Evolutionary conservation across 129 eudicot species (phyloP).

Genomic region (Lactuca sativa): DNA sequence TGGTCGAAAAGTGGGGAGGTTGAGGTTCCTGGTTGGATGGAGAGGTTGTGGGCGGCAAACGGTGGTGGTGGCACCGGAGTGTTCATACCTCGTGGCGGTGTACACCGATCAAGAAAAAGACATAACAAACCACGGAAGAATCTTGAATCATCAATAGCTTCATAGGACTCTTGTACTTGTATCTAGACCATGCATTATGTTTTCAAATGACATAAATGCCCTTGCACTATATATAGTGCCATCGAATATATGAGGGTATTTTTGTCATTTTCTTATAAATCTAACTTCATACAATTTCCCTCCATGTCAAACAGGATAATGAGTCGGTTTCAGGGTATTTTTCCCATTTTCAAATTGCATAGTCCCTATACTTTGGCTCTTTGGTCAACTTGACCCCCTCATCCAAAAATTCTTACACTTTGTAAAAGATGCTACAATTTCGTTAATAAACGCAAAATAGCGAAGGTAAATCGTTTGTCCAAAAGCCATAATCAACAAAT

Average conservation of each 20-base stretch:
- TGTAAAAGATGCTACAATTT: not conserved
- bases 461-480: not conserved
- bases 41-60: slow-evolving; percentile 53
- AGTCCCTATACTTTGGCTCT: not conserved
- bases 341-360: not conserved
- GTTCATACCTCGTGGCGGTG: slow-evolving; percentile 56
- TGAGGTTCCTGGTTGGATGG: slow-evolving; percentile 51
- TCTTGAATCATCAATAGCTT: slow-evolving; percentile 9
- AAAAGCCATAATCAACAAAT: slow-evolving; percentile 18
- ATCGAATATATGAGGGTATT: not conserved
- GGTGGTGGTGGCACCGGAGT: slow-evolving; percentile 64
- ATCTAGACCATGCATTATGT: not conserved
- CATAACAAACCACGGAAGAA: slow-evolving; percentile 43
- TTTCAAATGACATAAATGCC: slow-evolving; percentile 15
- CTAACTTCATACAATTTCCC: slow-evolving; percentile 11
- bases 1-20: slow-evolving; percentile 47
- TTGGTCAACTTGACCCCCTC: slow-evolving; percentile 2
- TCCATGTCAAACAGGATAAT: not conserved
- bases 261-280: not conserved
- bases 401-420: slow-evolving; percentile 2
- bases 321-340: not conserved
- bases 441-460: slow-evolving; percentile 2
- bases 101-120: slow-evolving; percentile 29
- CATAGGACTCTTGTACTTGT: not conserved
- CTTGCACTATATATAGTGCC: not conserved